Conservation (phyloP, 345 rosid species). For the Cardiospermum halicacabum region DNA sequence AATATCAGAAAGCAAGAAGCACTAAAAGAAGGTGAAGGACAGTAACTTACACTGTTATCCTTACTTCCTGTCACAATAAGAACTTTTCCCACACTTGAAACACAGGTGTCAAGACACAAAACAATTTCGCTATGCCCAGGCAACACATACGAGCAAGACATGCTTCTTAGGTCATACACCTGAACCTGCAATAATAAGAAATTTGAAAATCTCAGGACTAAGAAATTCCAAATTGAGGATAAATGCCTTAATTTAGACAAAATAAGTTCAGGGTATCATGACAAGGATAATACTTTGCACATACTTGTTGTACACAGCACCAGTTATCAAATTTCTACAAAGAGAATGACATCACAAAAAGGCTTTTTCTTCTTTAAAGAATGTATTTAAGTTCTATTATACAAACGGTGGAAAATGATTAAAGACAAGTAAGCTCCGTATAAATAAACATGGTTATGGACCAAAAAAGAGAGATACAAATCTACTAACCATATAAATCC, state of each 20-base stretch:
- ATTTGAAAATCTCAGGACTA: slow-evolving; percentile 15
- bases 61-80: slow-evolving; percentile 85
- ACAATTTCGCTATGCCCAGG: slow-evolving; percentile 79
- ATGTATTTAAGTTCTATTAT: background rate
- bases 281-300: background rate
- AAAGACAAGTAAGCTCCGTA: background rate
- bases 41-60: slow-evolving; percentile 71
- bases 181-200: slow-evolving; percentile 57
- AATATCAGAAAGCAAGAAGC: background rate
- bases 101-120: slow-evolving; percentile 75
- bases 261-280: slow-evolving; percentile 1
- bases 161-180: slow-evolving; percentile 77
- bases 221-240: background rate
- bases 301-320: background rate
- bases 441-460: slow-evolving; percentile 4
- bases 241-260: slow-evolving; percentile 5
- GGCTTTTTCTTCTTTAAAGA: background rate
- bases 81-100: slow-evolving; percentile 53
- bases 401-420: background rate
- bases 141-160: slow-evolving; percentile 92
- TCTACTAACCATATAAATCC: background rate
- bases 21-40: slow-evolving; percentile 9
- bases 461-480: background rate
- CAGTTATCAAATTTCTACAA: background rate
- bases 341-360: background rate